Evolutionary conservation across 768 basidiomycete genomes (phyloP).

Genomic region (Leccinum olivaceopallidum): DNA sequence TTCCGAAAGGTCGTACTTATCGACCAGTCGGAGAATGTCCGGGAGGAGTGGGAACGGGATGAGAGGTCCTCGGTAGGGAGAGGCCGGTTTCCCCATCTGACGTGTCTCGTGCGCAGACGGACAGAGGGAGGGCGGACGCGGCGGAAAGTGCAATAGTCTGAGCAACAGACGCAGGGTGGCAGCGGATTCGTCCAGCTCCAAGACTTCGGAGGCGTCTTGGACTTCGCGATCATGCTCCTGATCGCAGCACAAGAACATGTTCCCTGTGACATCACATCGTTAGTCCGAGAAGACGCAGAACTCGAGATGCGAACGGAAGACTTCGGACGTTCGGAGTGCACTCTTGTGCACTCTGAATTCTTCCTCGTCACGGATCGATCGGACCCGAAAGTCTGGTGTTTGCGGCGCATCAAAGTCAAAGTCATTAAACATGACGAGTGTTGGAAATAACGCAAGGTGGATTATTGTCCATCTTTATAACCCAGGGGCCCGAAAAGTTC

Average conservation of each 20-base stretch:
- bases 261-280: conserved; percentile 39
- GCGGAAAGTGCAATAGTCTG: conserved; percentile 56
- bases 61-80: conserved; percentile 40
- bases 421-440: conserved; percentile 13
- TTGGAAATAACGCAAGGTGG: no score
- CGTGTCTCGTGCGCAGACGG: conserved; percentile 26
- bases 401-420: conserved; percentile 41
- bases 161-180: conserved; percentile 51
- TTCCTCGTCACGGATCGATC: conserved; percentile 51
- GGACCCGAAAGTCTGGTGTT: conserved; percentile 56
- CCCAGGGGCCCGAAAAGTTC: background rate
- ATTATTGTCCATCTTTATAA: conserved; percentile 14
- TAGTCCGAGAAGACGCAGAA: conserved; percentile 10
- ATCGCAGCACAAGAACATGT: conserved; percentile 70
- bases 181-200: conserved; percentile 58
- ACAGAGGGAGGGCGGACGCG: conserved; percentile 42
- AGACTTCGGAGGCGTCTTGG: conserved; percentile 31
- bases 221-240: conserved; percentile 19
- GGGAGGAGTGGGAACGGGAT: conserved; percentile 69
- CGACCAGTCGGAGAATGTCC: conserved; percentile 54
- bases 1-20: conserved; percentile 63
- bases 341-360: conserved; percentile 50
- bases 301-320: conserved; percentile 53
- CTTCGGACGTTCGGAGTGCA: conserved; percentile 54
- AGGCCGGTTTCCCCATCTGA: conserved; percentile 34